Conservation (phyloP, 2,329 filamentous ascomycete species). For the Xylariales sp. region DNA sequence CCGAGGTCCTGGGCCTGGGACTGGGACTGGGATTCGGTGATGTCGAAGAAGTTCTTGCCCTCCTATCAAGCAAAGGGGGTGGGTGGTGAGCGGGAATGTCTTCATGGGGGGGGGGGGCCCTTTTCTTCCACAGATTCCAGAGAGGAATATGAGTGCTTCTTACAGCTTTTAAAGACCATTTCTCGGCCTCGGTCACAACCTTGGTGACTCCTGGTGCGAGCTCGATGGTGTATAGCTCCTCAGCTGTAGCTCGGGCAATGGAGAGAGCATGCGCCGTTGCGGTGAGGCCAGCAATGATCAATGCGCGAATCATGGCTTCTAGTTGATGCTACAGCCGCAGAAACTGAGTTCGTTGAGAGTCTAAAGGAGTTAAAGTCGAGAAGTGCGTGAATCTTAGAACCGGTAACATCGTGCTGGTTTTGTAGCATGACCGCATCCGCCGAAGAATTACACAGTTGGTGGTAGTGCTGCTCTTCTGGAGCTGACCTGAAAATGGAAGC, state of each 20-base stretch:
- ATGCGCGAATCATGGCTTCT: slow-evolving; percentile 15
- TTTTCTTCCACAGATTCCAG: neutral
- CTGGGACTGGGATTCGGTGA: slow-evolving; percentile 60
- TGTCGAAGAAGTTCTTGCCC: slow-evolving; percentile 73
- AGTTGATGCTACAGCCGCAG: neutral
- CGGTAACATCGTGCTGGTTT: too few species aligned
- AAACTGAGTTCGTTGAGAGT: neutral
- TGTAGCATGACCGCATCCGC: neutral
- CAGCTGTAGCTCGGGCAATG: slow-evolving; percentile 11
- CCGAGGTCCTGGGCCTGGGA: slow-evolving; percentile 32
- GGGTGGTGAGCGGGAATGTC: too few species aligned
- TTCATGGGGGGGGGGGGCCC: too few species aligned
- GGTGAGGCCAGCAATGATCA: slow-evolving; percentile 17
- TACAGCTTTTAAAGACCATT: slow-evolving; percentile 66
- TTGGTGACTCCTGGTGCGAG: slow-evolving; percentile 60
- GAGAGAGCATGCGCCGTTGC: slow-evolving; percentile 14
- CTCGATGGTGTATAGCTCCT: slow-evolving; percentile 43
- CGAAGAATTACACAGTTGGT: neutral
- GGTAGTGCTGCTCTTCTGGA: neutral
- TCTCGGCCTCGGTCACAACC: slow-evolving; percentile 71
- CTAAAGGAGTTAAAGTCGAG: neutral
- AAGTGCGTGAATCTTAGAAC: too few species aligned
- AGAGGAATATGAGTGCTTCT: slow-evolving; percentile 14
- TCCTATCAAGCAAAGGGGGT: slow-evolving; percentile 42
- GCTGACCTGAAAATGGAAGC: neutral